phyloP scores from a whole-genome alignment of 305 asterid species.

The Fraxinus angustifolia region DNA sequence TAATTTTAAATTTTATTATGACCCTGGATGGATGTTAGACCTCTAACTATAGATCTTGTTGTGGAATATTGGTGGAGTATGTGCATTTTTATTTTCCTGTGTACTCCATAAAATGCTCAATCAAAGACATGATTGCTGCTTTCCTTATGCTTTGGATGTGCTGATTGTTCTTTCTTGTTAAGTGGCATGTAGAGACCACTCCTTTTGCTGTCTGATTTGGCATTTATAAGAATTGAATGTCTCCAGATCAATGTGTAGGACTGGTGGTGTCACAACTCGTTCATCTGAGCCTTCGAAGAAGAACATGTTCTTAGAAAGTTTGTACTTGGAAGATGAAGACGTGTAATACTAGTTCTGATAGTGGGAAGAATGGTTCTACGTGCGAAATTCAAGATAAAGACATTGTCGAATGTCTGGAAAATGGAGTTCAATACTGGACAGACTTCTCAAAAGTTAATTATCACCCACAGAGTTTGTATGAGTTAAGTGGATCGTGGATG shows the following conservation, averaged over 20 bases:
- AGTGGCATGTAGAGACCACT: not conserved
- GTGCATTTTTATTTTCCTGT: not conserved
- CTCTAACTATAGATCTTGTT: not conserved
- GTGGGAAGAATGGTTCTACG: slow-evolving; percentile 28
- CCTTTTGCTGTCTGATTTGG: slow-evolving; percentile 2
- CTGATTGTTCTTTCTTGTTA: not conserved
- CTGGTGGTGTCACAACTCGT: slow-evolving; percentile 60
- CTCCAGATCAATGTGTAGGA: slow-evolving; percentile 58
- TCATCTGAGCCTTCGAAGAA: slow-evolving; percentile 62
- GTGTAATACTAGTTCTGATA: slow-evolving; percentile 27
- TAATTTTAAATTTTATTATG: not conserved
- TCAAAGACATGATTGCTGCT: not conserved
- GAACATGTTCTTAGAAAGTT: slow-evolving; percentile 84
- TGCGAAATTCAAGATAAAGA: slow-evolving; percentile 63
- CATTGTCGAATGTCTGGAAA: slow-evolving; percentile 68
- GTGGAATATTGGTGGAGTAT: not conserved
- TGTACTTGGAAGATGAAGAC: slow-evolving; percentile 47
- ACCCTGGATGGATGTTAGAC: slow-evolving; percentile 13
- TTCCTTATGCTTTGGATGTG: not conserved
- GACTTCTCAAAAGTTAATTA: slow-evolving; percentile 90
- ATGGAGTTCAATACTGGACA: slow-evolving; percentile 80
- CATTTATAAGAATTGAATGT: slow-evolving; percentile 31
- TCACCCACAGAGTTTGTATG: slow-evolving; percentile 86
- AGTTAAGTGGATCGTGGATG: slow-evolving; percentile 69
- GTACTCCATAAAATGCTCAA: not conserved